Percentiles rank a stretch among this genome's conserved stretches.
phyloP scores from a whole-genome alignment of 768 basidiomycete genomes.

The Dentipellis fragilis region DNA sequence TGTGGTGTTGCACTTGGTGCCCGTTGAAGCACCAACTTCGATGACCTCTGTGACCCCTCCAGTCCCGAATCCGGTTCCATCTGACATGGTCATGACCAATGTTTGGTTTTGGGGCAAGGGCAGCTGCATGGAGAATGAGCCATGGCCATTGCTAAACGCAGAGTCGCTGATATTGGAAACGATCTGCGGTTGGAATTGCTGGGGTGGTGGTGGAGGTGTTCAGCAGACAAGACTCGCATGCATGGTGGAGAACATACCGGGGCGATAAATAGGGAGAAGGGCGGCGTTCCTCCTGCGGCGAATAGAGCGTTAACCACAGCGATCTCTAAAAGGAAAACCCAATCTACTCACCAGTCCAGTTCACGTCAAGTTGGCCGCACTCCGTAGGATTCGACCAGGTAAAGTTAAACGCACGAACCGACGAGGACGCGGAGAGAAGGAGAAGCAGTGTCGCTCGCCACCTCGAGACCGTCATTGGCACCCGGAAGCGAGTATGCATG shows the following conservation, averaged over 20 bases:
- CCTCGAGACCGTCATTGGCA: no score
- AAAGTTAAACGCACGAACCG: slow-evolving; percentile 33
- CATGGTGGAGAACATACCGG: slow-evolving; percentile 1
- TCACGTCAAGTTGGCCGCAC: slow-evolving; percentile 52
- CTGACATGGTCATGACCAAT: slow-evolving; percentile 60
- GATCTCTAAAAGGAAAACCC: neutral
- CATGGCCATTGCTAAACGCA: slow-evolving; percentile 44
- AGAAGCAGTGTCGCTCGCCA: neutral
- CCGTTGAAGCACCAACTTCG: slow-evolving; percentile 33
- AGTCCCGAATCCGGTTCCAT: slow-evolving; percentile 55
- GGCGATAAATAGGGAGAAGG: slow-evolving; percentile 3
- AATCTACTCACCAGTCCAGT: slow-evolving; percentile 46
- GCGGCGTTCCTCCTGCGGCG: slow-evolving; percentile 7
- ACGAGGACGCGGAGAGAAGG: neutral
- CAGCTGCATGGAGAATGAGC: slow-evolving; percentile 39
- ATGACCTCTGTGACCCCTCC: slow-evolving; percentile 48
- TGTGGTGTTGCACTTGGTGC: slow-evolving; percentile 37
- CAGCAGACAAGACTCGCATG: neutral
- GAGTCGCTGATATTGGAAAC: slow-evolving; percentile 45
- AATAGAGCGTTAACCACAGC: neutral
- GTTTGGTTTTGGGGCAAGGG: slow-evolving; percentile 27
- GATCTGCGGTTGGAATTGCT: slow-evolving; percentile 45
- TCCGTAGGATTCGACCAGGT: slow-evolving; percentile 32
- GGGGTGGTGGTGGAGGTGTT: neutral
- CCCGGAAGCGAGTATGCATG: no score